These are phyloP conservation scores for Coniella vitis DNA, from an alignment of 2,329 filamentous ascomycete genomes.

Conservation along the genomic window DNA sequence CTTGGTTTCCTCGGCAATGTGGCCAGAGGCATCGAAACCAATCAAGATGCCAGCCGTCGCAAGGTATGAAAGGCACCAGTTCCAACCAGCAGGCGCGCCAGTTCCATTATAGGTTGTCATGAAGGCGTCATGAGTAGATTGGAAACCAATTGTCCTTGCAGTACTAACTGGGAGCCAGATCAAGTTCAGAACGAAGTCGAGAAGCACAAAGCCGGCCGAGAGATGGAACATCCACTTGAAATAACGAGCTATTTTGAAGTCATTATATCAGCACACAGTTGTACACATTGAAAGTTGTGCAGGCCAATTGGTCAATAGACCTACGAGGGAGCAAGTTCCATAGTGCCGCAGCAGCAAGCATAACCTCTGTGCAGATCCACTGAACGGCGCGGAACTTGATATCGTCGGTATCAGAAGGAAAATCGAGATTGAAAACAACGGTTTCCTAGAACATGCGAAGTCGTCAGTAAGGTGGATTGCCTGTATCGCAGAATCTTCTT, in stretches of 20 bases:
- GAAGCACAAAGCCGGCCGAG: constrained; percentile 42
- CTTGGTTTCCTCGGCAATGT: constrained; percentile 56
- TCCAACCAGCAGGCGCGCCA: constrained; percentile 50
- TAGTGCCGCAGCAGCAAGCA: constrained; percentile 42
- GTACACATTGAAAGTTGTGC: too few relatives aligned
- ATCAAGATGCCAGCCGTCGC: constrained; percentile 55
- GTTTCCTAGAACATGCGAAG: too few relatives aligned
- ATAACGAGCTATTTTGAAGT: constrained; percentile 29
- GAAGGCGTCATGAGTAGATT: constrained; percentile 52
- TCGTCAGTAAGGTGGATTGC: too few relatives aligned
- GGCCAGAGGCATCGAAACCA: constrained; percentile 54
- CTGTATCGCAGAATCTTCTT: too few relatives aligned
- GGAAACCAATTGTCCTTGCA: constrained; percentile 46
- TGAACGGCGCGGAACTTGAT: constrained; percentile 54
- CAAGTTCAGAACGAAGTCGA: constrained; percentile 53
- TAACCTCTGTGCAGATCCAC: constrained; percentile 50
- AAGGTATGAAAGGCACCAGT: constrained; percentile 56
- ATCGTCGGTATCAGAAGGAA: constrained; percentile 43
- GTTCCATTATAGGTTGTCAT: constrained; percentile 54
- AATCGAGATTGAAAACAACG: constrained; percentile 48
- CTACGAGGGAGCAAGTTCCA: constrained; percentile 44
- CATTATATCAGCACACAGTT: too few relatives aligned
- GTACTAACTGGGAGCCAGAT: constrained; percentile 55
- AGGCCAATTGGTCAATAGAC: too few relatives aligned
- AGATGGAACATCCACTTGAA: constrained; percentile 45